phyloP scores from a whole-genome alignment of 1,284 basidiomycete species.

The Abortiporus biennis region DNA sequence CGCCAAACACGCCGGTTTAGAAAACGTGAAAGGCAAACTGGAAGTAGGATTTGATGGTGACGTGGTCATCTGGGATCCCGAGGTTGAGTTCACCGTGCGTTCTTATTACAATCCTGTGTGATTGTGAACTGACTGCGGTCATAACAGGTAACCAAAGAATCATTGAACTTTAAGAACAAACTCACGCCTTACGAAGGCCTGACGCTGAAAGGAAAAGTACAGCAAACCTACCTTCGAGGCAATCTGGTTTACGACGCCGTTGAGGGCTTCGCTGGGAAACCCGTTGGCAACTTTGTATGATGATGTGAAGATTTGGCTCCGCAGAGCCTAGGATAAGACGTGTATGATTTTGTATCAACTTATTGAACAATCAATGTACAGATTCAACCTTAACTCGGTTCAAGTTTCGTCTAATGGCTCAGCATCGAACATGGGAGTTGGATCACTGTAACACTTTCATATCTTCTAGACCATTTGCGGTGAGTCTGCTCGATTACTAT shows the following conservation, averaged over 20 bases:
- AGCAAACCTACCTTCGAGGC: constrained; percentile 76
- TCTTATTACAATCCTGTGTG: constrained; percentile 2
- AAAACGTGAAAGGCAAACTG: constrained; percentile 64
- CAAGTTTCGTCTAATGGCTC: too few relatives aligned
- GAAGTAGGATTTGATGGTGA: constrained; percentile 77
- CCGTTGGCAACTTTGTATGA: constrained; percentile 27
- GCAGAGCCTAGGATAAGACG: too few relatives aligned
- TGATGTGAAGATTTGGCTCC: too few relatives aligned
- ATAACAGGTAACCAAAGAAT: constrained; percentile 62
- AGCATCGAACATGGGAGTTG: too few relatives aligned
- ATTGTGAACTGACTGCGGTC: constrained; percentile 11
- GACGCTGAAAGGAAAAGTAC: constrained; percentile 63
- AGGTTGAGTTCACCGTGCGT: constrained; percentile 57
- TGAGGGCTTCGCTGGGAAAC: constrained; percentile 25
- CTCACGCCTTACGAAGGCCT: constrained; percentile 82
- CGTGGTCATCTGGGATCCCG: constrained; percentile 78
- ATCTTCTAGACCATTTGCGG: too few relatives aligned
- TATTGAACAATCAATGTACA: too few relatives aligned
- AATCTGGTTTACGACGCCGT: constrained; percentile 52
- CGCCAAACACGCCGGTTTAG: constrained; percentile 74
- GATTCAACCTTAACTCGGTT: too few relatives aligned
- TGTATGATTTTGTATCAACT: too few relatives aligned
- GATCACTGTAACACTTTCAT: too few relatives aligned
- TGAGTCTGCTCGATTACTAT: too few relatives aligned
- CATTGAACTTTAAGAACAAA: constrained; percentile 88